Base-by-base conservation (phyloP, 305 asterid species). In the Salvia sclarea region DNA sequence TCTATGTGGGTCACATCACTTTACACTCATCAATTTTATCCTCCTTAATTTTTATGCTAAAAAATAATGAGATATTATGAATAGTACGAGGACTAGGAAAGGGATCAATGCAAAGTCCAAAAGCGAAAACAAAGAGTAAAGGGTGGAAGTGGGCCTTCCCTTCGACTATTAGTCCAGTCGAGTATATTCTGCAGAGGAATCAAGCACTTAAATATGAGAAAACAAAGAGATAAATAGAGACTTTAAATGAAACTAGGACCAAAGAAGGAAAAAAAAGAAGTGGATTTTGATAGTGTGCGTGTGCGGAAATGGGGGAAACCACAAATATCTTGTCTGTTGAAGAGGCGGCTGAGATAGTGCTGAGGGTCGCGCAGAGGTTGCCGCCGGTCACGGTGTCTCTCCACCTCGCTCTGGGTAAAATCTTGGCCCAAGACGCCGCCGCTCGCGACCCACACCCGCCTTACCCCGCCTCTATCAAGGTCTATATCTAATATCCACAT, bases 361-460 rank as follows among this genome's bases (percentile, higher is more conserved):
- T 93, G 60, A 72, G 73, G 12, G 95, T 79, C 13, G 87, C 86
- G 38, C 79, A 80, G 53, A 82, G 81, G 71, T 78, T 88, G 80
- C 82, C 87, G 52, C 90, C 97, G 8, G 83, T 84, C 31, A 75
- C 84, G 31, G 84, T 87, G 17, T 73, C 94, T 7, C 70, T 93
- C 54, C 82, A 80, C 55, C 80, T 78, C 8, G 95, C 95, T 7
- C 74, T 82, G 59, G 95, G 92, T 64, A 93, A 83, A 83, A 72
- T 93, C 14, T 81, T 93, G 83, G 96, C 88, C 11, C 85, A 87
- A 76, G 95, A 93, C 64, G 86, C 89, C 60, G 49, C 65, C 49
- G 93, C 99, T 21, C 82, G 82, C 44, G 97, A 91, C 59, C 99
- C 99, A 38, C 96, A 82, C 58, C 99, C 99, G 74, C 95, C 99